These are phyloP conservation scores for Vaccinium macrocarpon DNA, from an alignment of 148 eudicot species.

Conservation along the genomic window DNA sequence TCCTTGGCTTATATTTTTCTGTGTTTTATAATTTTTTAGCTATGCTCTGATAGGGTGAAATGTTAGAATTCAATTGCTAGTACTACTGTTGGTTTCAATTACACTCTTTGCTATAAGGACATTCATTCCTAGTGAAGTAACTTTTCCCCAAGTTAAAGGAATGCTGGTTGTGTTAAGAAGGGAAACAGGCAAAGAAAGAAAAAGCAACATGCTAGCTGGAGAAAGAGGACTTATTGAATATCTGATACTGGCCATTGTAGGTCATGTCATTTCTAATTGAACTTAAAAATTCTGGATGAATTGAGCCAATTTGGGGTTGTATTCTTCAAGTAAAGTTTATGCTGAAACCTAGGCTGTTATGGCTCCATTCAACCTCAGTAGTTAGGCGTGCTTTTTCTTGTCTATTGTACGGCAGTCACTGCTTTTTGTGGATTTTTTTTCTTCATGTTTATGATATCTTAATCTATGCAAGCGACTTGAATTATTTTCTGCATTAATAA, in stretches of 20 bases:
- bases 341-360: neutral
- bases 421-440: neutral
- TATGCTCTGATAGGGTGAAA: neutral
- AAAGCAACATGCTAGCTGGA: neutral
- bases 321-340: neutral
- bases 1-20: neutral
- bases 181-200: neutral
- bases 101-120: neutral
- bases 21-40: neutral
- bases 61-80: too few relatives aligned
- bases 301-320: neutral
- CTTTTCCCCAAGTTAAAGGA: neutral
- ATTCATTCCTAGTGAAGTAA: neutral
- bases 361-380: neutral
- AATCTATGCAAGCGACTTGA: neutral
- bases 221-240: neutral
- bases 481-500: neutral
- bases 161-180: neutral
- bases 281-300: neutral
- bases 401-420: neutral
- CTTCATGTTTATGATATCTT: neutral
- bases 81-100: too few relatives aligned
- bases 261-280: neutral
- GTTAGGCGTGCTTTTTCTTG: neutral
- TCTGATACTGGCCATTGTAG: neutral